Evolutionary conservation across 345 rosid genomes (phyloP), one percentile per base, ranked within the genome.

Genomic region (Salix caprea): DNA sequence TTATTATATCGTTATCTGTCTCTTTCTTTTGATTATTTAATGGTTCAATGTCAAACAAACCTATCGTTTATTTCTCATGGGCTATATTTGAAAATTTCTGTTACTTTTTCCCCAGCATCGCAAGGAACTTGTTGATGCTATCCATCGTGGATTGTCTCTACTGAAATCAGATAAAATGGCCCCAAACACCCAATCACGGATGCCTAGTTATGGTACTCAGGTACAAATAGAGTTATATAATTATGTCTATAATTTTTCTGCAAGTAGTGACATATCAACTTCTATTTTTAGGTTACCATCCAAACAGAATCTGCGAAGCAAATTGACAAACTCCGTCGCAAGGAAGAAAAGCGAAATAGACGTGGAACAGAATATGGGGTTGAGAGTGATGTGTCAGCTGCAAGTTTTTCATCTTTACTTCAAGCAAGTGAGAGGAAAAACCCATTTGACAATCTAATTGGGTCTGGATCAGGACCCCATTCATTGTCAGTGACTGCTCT

Each of bases 141-240:
- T 95, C 78, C 97, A 78, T 86, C 97, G 82, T 76, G 98, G 96
- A 24, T 82, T 86, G 78, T 77, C 85, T 73, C 79, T 90, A 73
- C 83, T 95, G 75, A 95, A 90, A 83, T 88, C 94, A 77, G 94
- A 93, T 61, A 93, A 90, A 85, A 79, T 84, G 67, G 84, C 87
- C 76, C 79, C 92, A 52, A 91, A 83, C 80, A 79, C 88, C 74
- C 98, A 91, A 76, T 74, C 88, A 50, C 90, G 93, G 21, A 88
- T 93, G 97, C 99, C 99, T 70, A 90, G 94, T 80, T 95, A 93
- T 85, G 99, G 98, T 71, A 95, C 98, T 68, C 98, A 95, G 96
- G 99, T 95, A 86, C 26, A 14, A 21, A 39, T 34, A 39, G 42
- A 54, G 62, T 48, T 62, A 71, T 39, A 19, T 18, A 13, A 24